These are phyloP conservation scores for Cadophora malorum DNA, from an alignment of 2,329 filamentous ascomycete species.

Conservation along the genomic window DNA sequence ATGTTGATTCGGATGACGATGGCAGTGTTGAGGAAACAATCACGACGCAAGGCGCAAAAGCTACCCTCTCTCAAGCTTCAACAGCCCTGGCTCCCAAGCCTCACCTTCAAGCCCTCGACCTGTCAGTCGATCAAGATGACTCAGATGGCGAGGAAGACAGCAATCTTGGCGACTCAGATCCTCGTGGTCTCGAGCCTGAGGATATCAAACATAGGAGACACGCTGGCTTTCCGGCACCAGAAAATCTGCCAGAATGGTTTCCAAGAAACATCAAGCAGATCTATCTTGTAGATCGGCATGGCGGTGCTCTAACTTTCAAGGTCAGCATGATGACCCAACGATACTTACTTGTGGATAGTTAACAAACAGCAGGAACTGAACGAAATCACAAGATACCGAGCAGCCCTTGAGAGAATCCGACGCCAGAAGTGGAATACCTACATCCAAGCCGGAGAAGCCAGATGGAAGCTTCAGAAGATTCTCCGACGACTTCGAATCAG, in stretches of 20 bases:
- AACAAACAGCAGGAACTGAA: slow-evolving; percentile 27
- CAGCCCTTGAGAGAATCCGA: slow-evolving; percentile 21
- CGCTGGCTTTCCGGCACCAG: slow-evolving; percentile 21
- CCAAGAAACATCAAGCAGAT: slow-evolving; percentile 31
- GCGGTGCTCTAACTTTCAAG: slow-evolving; percentile 30
- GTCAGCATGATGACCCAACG: not conserved
- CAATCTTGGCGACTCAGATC: slow-evolving; percentile 4
- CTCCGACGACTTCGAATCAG: slow-evolving; percentile 20
- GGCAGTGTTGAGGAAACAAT: slow-evolving; percentile 21
- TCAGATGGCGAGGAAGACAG: slow-evolving; percentile 13
- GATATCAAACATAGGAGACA: slow-evolving; percentile 5
- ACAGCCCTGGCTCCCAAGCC: not conserved
- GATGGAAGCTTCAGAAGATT: slow-evolving; percentile 28
- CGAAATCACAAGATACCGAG: slow-evolving; percentile 29
- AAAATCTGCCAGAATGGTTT: slow-evolving; percentile 29
- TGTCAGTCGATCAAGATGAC: not conserved
- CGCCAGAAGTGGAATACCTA: slow-evolving; percentile 31
- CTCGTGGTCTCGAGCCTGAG: slow-evolving; percentile 8
- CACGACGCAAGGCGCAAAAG: slow-evolving; percentile 10
- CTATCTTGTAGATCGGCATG: slow-evolving; percentile 28
- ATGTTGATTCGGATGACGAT: not conserved
- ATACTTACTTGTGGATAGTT: not conserved
- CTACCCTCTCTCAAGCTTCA: not conserved
- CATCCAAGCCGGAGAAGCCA: slow-evolving; percentile 24
- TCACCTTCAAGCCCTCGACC: slow-evolving; percentile 9